These are phyloP conservation scores for Monosporozyma yasuniensis DNA, from an alignment of 805 yeast genomes.

Conservation along the genomic window DNA sequence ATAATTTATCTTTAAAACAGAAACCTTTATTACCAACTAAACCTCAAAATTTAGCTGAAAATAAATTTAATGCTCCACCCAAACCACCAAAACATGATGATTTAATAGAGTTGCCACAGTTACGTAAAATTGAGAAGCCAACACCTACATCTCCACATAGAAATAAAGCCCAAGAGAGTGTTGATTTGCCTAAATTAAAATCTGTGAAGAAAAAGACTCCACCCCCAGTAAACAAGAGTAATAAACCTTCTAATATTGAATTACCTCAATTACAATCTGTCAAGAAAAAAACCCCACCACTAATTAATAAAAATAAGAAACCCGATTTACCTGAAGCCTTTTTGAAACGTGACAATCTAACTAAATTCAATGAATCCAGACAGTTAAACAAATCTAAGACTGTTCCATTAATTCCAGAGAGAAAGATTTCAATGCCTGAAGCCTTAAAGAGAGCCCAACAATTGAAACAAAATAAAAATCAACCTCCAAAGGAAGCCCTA, in stretches of 20 bases:
- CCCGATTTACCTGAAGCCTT: slow-evolving; percentile 20
- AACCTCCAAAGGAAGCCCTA: background rate
- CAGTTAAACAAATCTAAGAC: slow-evolving; percentile 8
- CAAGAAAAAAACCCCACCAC: background rate
- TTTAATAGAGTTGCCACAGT: slow-evolving; percentile 6
- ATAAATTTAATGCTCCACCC: slow-evolving; percentile 10
- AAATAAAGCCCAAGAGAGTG: background rate
- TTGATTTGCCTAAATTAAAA: slow-evolving; percentile 13
- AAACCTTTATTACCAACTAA: slow-evolving; percentile 14
- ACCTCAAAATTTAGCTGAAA: slow-evolving; percentile 6
- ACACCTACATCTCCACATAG: background rate
- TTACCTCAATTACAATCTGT: slow-evolving; percentile 15
- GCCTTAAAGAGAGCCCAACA: slow-evolving; percentile 19
- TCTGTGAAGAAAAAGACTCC: slow-evolving; percentile 4
- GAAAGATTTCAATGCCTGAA: slow-evolving; percentile 26
- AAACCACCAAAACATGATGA: slow-evolving; percentile 3
- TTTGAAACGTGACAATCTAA: slow-evolving; percentile 5
- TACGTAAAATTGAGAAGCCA: slow-evolving; percentile 10
- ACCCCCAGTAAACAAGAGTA: background rate
- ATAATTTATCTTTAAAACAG: background rate
- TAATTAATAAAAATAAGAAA: background rate
- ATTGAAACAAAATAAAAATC: slow-evolving; percentile 4
- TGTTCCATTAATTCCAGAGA: slow-evolving; percentile 20
- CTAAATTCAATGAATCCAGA: background rate
- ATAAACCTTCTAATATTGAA: slow-evolving; percentile 4